Evolutionary conservation across 148 eudicot genomes (phyloP), one percentile per base, ranked within the genome.

Genomic region (Chenopodium formosanum): DNA sequence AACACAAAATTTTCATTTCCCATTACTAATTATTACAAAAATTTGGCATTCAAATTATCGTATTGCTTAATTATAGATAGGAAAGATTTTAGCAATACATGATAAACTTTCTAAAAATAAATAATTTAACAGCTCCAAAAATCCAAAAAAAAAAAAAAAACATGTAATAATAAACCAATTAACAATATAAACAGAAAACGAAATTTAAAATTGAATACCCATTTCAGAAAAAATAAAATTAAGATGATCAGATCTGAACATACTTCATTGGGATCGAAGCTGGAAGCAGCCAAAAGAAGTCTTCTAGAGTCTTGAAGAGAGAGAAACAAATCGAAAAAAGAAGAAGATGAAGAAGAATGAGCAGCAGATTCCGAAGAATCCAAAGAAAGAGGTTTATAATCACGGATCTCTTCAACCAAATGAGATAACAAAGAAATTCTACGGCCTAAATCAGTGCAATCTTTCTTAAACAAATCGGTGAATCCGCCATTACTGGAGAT

Each of bases 381-480:
- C 44, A 47, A 31, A 47, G 20, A 9, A 10, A 10, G 0, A 16
- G 44, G 44, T 40, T 6, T 40, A 40, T 31, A 79, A 17, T 84
- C 88, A 2, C 75, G 82, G 56, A 95, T 90, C 83, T 95, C 97
- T 23, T 95, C 99, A 46, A 93, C 82, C 66, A 95, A 80, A 81
- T 93, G 90, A 31, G 93, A 86, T 20, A 95, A 75, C 1, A 91
- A 88, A 2, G 93, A 89, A 70, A 95, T 84, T 79, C 94, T 86
- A 52, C 98, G 88, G 53, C 89, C 81, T n/a, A 95, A 91, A 82
- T 95, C 93, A 34, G 90, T 85, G 31, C 96, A 95, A 77, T 95
- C 97, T 84, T 89, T 92, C 82, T 87, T 95, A 81, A 93, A 93
- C 22, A 79, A 52, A 9, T 91, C 92, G 3, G 22, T 53, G 73